These are phyloP conservation scores for Cucurbita ficifolia DNA, from an alignment of 306 rosid genomes.

Conservation along the genomic window DNA sequence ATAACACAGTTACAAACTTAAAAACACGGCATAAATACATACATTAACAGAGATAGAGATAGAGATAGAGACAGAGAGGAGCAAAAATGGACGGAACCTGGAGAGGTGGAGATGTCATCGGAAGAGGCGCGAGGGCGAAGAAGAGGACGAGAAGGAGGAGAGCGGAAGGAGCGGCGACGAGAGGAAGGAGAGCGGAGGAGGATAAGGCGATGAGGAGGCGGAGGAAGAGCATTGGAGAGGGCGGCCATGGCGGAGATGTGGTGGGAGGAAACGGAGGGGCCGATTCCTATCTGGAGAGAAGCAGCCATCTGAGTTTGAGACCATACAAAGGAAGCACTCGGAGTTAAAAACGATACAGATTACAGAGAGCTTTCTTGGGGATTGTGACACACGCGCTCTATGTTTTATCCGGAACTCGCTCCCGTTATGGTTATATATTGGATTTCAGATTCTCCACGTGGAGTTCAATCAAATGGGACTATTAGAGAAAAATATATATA, in stretches of 20 bases:
- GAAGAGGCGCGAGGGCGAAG: slow-evolving; percentile 43
- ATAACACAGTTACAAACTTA: not conserved
- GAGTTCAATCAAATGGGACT: no score
- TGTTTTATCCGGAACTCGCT: not conserved
- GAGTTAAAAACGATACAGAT: not conserved
- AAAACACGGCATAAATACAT: not conserved
- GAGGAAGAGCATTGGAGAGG: slow-evolving; percentile 16
- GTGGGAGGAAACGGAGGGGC: slow-evolving; percentile 40
- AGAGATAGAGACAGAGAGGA: not conserved
- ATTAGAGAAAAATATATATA: no score
- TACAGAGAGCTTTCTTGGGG: not conserved
- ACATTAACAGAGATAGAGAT: not conserved
- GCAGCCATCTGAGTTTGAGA: slow-evolving; percentile 40
- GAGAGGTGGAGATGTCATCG: slow-evolving; percentile 16
- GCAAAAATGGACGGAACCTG: slow-evolving; percentile 26
- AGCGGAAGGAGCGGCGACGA: slow-evolving; percentile 18
- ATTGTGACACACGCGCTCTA: not conserved
- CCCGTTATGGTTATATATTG: no score
- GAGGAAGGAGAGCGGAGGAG: slow-evolving; percentile 21
- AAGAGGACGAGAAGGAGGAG: slow-evolving; percentile 7
- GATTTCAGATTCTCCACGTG: no score
- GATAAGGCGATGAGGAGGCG: slow-evolving; percentile 17
- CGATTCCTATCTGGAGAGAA: slow-evolving; percentile 49
- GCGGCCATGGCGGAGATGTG: slow-evolving; percentile 36
- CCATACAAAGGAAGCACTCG: slow-evolving; percentile 37